Evolutionary conservation across 1,139 yeast genomes (phyloP).

Genomic region (Arxiozyma slooffiae): DNA sequence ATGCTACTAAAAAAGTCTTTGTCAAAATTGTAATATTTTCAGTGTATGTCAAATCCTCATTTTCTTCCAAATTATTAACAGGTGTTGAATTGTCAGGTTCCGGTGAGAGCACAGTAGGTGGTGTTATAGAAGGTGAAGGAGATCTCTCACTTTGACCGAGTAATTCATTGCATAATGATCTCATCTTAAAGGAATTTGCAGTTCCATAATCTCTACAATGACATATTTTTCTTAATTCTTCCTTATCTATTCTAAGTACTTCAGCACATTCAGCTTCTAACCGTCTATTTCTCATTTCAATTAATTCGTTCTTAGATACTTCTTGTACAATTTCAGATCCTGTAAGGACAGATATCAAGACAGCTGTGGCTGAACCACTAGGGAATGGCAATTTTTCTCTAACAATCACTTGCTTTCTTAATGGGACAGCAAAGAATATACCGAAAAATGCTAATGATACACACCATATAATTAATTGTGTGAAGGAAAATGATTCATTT

Average conservation of each 20-base stretch:
- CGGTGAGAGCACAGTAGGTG: not conserved
- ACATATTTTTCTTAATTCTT: conserved; percentile 7
- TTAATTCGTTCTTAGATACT: conserved; percentile 23
- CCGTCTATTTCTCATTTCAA: conserved; percentile 22
- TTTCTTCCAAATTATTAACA: not conserved
- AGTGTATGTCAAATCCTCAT: conserved; percentile 33
- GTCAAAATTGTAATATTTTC: conserved; percentile 50
- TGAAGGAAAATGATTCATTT: conserved; percentile 34
- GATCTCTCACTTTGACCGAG: not conserved
- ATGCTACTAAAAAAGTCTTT: conserved; percentile 57
- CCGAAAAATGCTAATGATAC: conserved; percentile 85
- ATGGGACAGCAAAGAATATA: conserved; percentile 85
- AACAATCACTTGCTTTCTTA: conserved; percentile 75
- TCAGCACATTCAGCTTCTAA: conserved; percentile 26
- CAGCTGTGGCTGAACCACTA: conserved; percentile 93
- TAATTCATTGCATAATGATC: conserved; percentile 3
- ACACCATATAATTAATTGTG: conserved; percentile 69
- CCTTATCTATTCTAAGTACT: conserved; percentile 21
- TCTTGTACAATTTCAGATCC: conserved; percentile 50
- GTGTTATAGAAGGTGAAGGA: not conserved
- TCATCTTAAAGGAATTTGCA: not conserved
- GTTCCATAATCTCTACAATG: conserved; percentile 2
- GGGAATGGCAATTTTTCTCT: conserved; percentile 85
- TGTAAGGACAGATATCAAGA: conserved; percentile 78
- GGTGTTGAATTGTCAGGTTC: not conserved